Conservation (phyloP, 2,329 filamentous ascomycete species). For the Paracorniculantispora psalliotae region DNA sequence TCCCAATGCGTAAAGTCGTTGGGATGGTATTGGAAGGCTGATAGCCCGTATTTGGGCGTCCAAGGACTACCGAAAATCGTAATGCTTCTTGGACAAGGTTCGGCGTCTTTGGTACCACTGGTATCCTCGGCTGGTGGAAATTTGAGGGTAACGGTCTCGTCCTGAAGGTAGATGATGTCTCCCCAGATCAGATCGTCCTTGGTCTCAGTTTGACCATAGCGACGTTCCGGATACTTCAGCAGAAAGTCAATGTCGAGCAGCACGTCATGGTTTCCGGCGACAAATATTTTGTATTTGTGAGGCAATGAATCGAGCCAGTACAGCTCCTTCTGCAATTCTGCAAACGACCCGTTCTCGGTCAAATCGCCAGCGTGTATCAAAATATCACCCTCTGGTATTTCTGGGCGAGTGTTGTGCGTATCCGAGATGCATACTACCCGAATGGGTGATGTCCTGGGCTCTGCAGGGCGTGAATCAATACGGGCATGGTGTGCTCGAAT, state of each 20-base stretch:
- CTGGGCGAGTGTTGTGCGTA: not conserved
- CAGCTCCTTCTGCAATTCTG: slow-evolving; percentile 31
- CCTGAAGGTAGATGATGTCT: slow-evolving; percentile 19
- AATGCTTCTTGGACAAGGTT: slow-evolving; percentile 1
- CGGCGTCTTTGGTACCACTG: not conserved
- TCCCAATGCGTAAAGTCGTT: slow-evolving; percentile 15
- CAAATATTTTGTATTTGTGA: slow-evolving; percentile 18
- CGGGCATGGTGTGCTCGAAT: not conserved
- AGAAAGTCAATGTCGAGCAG: slow-evolving; percentile 3
- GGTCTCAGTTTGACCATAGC: slow-evolving; percentile 15
- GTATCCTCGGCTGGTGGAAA: not conserved
- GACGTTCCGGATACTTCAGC: slow-evolving; percentile 9
- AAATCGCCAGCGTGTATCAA: slow-evolving; percentile 8
- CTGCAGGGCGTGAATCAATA: not conserved
- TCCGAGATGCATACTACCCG: slow-evolving; percentile 9
- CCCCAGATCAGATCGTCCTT: slow-evolving; percentile 20
- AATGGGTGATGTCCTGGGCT: not conserved
- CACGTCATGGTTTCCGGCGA: slow-evolving; percentile 7
- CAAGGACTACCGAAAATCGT: slow-evolving; percentile 22
- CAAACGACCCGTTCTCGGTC: slow-evolving; percentile 29
- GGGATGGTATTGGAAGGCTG: slow-evolving; percentile 23
- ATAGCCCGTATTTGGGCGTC: slow-evolving; percentile 21
- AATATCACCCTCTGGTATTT: not conserved
- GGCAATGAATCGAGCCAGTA: slow-evolving; percentile 29
- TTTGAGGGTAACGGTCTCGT: slow-evolving; percentile 12